Percentiles rank a stretch among this genome's conserved stretches.
These are phyloP conservation scores for Curvularia spicifera DNA, from an alignment of 2,329 filamentous ascomycete species.

Conservation along the genomic window DNA sequence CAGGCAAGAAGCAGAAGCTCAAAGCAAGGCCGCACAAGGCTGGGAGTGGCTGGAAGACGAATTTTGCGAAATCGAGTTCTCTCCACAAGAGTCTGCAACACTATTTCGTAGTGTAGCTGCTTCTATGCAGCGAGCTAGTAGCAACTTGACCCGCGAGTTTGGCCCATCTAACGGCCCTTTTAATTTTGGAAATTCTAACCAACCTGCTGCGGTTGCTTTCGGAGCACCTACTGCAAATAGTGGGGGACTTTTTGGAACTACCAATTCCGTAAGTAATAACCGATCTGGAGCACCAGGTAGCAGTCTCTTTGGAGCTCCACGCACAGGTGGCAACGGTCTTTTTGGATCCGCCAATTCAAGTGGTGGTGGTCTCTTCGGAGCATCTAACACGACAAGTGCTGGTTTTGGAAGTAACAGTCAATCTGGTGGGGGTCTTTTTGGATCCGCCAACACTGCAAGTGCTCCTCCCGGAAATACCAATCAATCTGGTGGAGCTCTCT, in stretches of 20 bases:
- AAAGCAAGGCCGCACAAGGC: constrained; percentile 18
- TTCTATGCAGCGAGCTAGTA: not conserved
- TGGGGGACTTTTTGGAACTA: no score
- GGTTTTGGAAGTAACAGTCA: not conserved
- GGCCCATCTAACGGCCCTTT: not conserved
- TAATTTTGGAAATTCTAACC: not conserved
- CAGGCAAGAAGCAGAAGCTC: not conserved
- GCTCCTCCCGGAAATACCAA: no score
- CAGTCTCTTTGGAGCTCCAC: no score
- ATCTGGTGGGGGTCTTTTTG: not conserved
- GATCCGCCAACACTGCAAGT: not conserved
- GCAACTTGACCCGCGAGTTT: not conserved
- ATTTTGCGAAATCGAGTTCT: not conserved
- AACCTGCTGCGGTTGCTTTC: not conserved
- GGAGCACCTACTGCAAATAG: no score
- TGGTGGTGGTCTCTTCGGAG: not conserved
- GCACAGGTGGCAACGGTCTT: not conserved
- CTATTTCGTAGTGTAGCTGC: not conserved
- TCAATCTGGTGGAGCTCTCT: not conserved
- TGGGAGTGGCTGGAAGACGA: constrained; percentile 40
- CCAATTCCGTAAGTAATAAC: no score
- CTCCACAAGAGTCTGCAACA: not conserved
- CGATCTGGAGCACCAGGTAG: no score
- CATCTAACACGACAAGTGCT: not conserved
- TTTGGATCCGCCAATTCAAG: not conserved